A percentile compares a stretch with the other conserved stretches of the same genome.
phyloP scores from a whole-genome alignment of 2,329 filamentous ascomycete genomes.

The Cladosporium halotolerans region DNA sequence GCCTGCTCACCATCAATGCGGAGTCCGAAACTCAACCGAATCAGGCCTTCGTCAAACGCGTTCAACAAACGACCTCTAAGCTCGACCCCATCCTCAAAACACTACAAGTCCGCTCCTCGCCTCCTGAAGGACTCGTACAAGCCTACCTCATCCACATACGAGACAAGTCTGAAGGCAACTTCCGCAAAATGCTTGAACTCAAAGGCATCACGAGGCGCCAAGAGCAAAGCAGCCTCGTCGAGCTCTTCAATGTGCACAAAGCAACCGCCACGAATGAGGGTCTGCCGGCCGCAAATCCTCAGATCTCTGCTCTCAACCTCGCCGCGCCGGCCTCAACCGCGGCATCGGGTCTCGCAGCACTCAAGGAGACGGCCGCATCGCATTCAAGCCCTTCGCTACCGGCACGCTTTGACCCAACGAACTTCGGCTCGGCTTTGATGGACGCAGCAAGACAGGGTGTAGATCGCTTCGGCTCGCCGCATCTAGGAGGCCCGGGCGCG shows the following conservation, averaged over 20 bases:
- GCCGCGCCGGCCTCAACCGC: constrained; percentile 33
- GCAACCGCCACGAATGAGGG: constrained; percentile 59
- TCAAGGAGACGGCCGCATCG: constrained; percentile 21
- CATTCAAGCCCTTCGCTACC: constrained; percentile 35
- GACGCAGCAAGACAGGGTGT: constrained; percentile 81
- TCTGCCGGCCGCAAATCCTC: constrained; percentile 59
- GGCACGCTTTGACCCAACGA: constrained; percentile 66
- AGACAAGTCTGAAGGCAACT: constrained; percentile 89
- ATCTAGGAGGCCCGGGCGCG: constrained; percentile 30
- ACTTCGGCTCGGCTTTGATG: constrained; percentile 79
- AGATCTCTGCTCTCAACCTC: constrained; percentile 61
- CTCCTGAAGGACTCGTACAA: constrained; percentile 89
- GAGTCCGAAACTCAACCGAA: constrained; percentile 49
- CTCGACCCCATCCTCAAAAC: constrained; percentile 94
- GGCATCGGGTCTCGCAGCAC: constrained; percentile 34
- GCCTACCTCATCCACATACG: constrained; percentile 96
- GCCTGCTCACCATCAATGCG: constrained; percentile 57
- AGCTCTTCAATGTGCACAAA: constrained; percentile 85
- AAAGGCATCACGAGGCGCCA: constrained; percentile 78
- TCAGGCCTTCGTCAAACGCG: constrained; percentile 72
- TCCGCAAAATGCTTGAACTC: constrained; percentile 90
- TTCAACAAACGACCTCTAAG: constrained; percentile 74
- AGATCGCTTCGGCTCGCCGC: constrained; percentile 64
- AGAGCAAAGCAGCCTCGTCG: constrained; percentile 75
- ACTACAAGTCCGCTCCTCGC: constrained; percentile 83